Base-by-base conservation (phyloP, 139 green algal genomes). In the Coccomyxa sp. region DNA sequence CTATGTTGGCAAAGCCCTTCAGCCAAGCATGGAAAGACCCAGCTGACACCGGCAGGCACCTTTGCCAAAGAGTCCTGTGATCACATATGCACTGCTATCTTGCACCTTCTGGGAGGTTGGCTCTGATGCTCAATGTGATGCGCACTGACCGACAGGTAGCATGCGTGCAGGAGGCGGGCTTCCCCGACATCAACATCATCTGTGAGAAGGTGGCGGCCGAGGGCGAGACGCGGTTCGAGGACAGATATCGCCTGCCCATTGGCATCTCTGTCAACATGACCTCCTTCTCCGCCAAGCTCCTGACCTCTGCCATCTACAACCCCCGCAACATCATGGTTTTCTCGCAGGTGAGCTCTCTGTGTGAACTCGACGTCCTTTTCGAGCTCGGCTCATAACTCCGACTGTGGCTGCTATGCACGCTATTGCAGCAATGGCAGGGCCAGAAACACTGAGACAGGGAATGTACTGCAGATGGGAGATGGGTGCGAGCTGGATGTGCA, bases 401-500 rank as follows among this genome's bases (percentile, higher is more conserved):
- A n/a, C n/a, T n/a, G n/a, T n/a, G n/a, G n/a, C n/a, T n/a, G n/a
- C n/a, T n/a, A n/a, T n/a, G n/a, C n/a, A n/a, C n/a, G n/a, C n/a
- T n/a, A n/a, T n/a, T n/a, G n/a, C n/a, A n/a, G n/a, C n/a, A n/a
- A n/a, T n/a, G n/a, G n/a, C n/a, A n/a, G n/a, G n/a, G n/a, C n/a
- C n/a, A n/a, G n/a, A n/a, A n/a, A n/a, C n/a, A n/a, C n/a, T n/a
- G n/a, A n/a, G n/a, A n/a, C 44, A 58, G 14, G 44, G 44, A 12
- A 16, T 16, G 44, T 5, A 10, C 2, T 36, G 64, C 74, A 79
- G n/a, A 78, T 86, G 64, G 85, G 85, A 9, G 80, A 83, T 36
- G 70, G 74, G 22, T 76, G 41, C 54, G 75, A 84, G 75, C 58
- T 89, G 55, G 24, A n/a, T 7, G 77, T 82, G 36, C 76, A 81